These are phyloP conservation scores for Nakazawaea ambrosiae DNA, from an alignment of 805 yeast genomes.

Conservation along the genomic window DNA sequence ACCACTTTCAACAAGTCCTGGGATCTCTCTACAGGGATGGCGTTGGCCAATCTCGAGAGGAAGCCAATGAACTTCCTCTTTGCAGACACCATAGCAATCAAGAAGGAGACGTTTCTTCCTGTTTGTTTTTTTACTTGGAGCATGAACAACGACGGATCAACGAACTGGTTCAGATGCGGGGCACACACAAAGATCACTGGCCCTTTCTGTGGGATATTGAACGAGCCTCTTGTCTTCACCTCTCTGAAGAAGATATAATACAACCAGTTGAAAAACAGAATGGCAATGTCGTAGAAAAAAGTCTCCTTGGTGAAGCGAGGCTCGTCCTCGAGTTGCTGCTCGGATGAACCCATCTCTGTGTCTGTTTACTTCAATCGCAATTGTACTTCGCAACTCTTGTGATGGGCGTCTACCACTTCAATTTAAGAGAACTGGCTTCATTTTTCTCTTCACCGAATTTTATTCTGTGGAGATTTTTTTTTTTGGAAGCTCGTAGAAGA, in stretches of 20 bases:
- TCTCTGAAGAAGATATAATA: constrained; percentile 71
- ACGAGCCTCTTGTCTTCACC: constrained; percentile 83
- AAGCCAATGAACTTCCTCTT: constrained; percentile 63
- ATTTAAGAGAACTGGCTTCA: no score
- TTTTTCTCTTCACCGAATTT: no score
- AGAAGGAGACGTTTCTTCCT: constrained; percentile 65
- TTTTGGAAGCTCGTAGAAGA: not conserved
- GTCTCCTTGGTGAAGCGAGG: constrained; percentile 1
- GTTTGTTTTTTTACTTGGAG: constrained; percentile 62
- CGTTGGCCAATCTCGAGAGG: constrained; percentile 64
- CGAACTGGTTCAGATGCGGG: constrained; percentile 93
- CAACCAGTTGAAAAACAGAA: constrained; percentile 18
- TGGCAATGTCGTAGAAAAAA: constrained; percentile 9
- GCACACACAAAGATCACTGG: constrained; percentile 93
- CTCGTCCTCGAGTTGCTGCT: constrained; percentile 9
- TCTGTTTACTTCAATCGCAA: no score
- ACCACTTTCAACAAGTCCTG: constrained; percentile 71
- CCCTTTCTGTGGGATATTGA: constrained; percentile 57
- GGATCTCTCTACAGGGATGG: constrained; percentile 89
- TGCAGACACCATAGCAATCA: constrained; percentile 81
- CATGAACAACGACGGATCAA: constrained; percentile 62
- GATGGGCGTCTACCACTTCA: no score
- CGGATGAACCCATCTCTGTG: no score
- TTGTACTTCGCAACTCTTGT: no score
- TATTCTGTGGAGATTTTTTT: not conserved